These are phyloP conservation scores for Cymbopogon flexuosus DNA, from an alignment of 202 grass and related monocot species.

Conservation along the genomic window DNA sequence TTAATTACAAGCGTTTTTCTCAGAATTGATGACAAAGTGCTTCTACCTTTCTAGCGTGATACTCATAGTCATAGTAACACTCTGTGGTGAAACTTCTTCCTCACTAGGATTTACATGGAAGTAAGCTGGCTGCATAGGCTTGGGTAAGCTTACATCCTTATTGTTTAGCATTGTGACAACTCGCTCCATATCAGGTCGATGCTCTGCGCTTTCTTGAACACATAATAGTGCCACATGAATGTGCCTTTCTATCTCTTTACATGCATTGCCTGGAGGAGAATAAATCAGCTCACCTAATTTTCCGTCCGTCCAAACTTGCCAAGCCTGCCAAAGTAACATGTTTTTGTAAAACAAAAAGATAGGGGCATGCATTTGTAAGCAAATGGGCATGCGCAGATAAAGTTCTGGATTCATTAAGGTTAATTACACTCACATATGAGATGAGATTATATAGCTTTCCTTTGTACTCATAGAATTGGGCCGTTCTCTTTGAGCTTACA, in stretches of 20 bases:
- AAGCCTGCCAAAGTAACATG: conserved; percentile 9
- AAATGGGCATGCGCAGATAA: conserved; percentile 2
- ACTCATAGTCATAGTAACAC: conserved; percentile 5
- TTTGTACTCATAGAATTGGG: conserved; percentile 33
- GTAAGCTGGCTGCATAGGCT: conserved; percentile 25
- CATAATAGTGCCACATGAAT: conserved; percentile 31
- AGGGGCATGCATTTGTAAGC: background rate
- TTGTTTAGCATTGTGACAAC: conserved; percentile 15
- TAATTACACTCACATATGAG: conserved; percentile 42
- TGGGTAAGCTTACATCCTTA: conserved; percentile 4
- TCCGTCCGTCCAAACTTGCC: conserved; percentile 23
- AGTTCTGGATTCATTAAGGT: background rate
- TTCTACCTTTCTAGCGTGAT: conserved; percentile 32
- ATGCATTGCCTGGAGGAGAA: background rate
- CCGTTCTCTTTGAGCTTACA: conserved; percentile 40
- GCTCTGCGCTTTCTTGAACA: conserved; percentile 25
- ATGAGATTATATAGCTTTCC: conserved; percentile 37
- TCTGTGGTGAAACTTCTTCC: conserved; percentile 19
- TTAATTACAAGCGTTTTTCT: conserved; percentile 7
- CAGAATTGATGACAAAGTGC: background rate
- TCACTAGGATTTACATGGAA: conserved; percentile 35
- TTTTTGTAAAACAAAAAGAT: background rate
- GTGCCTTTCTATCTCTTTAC: background rate
- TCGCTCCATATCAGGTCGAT: conserved; percentile 30
- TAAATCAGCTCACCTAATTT: conserved; percentile 5